phyloP scores from a whole-genome alignment of 2,329 filamentous ascomycete species.

The Claviceps citrina region DNA sequence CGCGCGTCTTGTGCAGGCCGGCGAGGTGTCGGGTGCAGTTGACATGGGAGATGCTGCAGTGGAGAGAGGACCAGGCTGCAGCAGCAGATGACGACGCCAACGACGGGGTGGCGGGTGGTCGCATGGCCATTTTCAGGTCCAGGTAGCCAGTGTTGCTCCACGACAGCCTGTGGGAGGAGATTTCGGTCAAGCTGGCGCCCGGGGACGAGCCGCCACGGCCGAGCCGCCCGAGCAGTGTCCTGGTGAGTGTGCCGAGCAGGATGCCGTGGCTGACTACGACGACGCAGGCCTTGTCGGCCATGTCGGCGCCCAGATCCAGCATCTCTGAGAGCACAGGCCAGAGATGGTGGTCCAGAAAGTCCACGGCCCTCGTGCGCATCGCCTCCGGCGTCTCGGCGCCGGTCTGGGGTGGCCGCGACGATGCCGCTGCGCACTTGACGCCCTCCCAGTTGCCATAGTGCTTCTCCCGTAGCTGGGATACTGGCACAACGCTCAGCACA shows the following conservation, averaged over 20 bases:
- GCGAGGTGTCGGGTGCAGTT: constrained; percentile 59
- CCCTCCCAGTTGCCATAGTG: constrained; percentile 62
- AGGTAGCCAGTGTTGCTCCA: constrained; percentile 42
- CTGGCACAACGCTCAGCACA: constrained; percentile 10
- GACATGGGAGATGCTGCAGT: constrained; percentile 22
- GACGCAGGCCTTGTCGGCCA: constrained; percentile 27
- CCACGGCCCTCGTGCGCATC: constrained; percentile 47
- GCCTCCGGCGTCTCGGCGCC: constrained; percentile 49
- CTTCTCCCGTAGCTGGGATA: constrained; percentile 48
- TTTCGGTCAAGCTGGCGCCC: neutral
- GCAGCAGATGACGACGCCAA: too few relatives aligned
- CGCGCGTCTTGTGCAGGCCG: constrained; percentile 62
- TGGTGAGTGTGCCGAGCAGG: constrained; percentile 56
- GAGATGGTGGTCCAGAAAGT: constrained; percentile 52
- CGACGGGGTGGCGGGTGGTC: neutral
- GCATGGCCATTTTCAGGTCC: constrained; percentile 16
- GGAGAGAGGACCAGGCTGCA: constrained; percentile 1
- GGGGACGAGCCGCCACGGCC: neutral
- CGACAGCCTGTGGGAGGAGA: constrained; percentile 6
- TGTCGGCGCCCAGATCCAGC: constrained; percentile 3
- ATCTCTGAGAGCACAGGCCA: constrained; percentile 28
- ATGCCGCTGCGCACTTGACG: constrained; percentile 32
- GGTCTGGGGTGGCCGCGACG: constrained; percentile 24
- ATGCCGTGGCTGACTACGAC: constrained; percentile 68
- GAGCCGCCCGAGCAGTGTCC: constrained; percentile 42